Evolutionary conservation across 257 asterid genomes (phyloP).

Genomic region (Solanum habrochaites): DNA sequence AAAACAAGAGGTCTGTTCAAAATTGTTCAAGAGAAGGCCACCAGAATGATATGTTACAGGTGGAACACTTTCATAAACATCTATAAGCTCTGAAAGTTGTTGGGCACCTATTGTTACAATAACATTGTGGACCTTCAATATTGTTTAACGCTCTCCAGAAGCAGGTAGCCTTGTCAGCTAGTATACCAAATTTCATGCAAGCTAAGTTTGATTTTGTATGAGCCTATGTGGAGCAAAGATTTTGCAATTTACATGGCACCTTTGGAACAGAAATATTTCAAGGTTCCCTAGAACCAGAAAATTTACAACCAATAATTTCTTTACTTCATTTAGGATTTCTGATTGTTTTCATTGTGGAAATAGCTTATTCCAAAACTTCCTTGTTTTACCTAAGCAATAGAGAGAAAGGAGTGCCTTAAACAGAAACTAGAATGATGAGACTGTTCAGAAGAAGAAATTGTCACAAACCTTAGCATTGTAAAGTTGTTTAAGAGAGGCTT

Average conservation of each 20-base stretch:
- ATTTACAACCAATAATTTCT: background rate
- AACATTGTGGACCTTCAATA: background rate
- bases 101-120: background rate
- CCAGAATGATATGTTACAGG: background rate
- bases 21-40: background rate
- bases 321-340: background rate
- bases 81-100: background rate
- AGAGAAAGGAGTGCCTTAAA: background rate
- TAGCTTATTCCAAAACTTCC: background rate
- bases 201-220: background rate
- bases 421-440: background rate
- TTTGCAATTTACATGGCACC: background rate
- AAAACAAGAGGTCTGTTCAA: conserved; percentile 1
- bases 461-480: conserved; percentile 65
- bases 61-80: background rate
- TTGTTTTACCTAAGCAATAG: background rate
- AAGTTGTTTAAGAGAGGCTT: conserved; percentile 86
- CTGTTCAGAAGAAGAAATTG: background rate
- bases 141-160: background rate
- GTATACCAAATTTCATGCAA: background rate
- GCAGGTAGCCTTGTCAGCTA: background rate
- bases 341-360: background rate
- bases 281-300: background rate
- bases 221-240: background rate
- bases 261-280: background rate